phyloP scores from a whole-genome alignment of 345 rosid genomes.

The Excoecaria agallocha region DNA sequence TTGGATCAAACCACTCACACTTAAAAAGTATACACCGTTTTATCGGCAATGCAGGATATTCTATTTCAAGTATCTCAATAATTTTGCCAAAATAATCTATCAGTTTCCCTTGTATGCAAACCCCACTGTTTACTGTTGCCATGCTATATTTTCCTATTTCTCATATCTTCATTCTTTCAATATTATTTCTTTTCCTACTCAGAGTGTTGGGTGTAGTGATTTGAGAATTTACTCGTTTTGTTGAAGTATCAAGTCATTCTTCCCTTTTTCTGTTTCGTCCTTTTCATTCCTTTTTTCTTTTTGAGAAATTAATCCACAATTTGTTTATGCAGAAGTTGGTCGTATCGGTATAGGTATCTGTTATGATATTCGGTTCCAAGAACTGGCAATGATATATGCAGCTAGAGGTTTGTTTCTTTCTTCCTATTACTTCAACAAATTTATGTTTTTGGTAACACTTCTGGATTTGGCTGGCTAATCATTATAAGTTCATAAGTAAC shows the following conservation, averaged over 20 bases:
- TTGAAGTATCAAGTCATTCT: background rate
- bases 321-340: conserved; percentile 73
- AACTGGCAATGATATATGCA: conserved; percentile 88
- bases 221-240: background rate
- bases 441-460: background rate
- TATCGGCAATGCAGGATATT: too few relatives aligned
- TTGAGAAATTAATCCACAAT: conserved; percentile 6
- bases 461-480: background rate
- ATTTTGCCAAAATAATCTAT: too few relatives aligned
- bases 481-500: background rate
- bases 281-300: background rate
- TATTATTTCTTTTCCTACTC: too few relatives aligned
- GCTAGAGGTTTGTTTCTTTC: conserved; percentile 60
- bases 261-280: too few relatives aligned
- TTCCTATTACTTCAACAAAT: background rate
- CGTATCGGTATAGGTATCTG: conserved; percentile 92
- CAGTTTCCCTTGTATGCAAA: too few relatives aligned
- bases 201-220: too few relatives aligned
- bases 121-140: too few relatives aligned
- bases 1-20: too few relatives aligned
- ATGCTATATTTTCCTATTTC: too few relatives aligned
- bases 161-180: too few relatives aligned
- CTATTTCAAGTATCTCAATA: too few relatives aligned
- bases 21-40: too few relatives aligned
- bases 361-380: conserved; percentile 83